Conservation (phyloP, 495 filamentous ascomycete genomes). For the Aspergillus asperescens region DNA sequence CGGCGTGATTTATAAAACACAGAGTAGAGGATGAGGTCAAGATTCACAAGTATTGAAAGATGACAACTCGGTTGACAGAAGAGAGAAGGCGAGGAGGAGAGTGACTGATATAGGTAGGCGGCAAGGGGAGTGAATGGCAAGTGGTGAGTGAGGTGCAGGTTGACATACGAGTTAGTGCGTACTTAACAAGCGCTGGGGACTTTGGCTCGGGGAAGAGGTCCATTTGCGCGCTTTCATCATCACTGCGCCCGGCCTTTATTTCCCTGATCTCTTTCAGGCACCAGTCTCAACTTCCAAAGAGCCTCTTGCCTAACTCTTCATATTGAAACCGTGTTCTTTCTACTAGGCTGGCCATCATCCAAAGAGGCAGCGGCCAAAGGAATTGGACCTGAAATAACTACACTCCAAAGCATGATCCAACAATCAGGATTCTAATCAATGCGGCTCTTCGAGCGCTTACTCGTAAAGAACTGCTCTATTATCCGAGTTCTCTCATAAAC, state of each 20-base stretch:
- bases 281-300: background rate
- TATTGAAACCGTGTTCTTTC: background rate
- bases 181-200: too few species aligned
- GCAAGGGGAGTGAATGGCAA: background rate
- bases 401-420: background rate
- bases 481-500: background rate
- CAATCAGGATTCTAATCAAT: background rate
- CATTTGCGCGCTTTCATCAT: background rate
- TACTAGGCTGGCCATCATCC: background rate
- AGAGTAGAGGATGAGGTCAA: background rate
- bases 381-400: background rate
- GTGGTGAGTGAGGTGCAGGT: background rate
- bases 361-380: too few species aligned
- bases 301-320: background rate
- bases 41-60: background rate
- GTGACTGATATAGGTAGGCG: background rate
- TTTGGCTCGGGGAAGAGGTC: background rate
- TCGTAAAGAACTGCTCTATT: background rate
- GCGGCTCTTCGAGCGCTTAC: background rate
- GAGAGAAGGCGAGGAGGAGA: background rate
- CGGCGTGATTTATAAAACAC: background rate
- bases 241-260: background rate
- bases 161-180: conserved; percentile 1
- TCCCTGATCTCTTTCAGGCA: conserved; percentile 1
- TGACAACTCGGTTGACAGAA: background rate